These are phyloP conservation scores for Nemania sp. DNA, from an alignment of 2,329 filamentous ascomycete species.

Conservation along the genomic window DNA sequence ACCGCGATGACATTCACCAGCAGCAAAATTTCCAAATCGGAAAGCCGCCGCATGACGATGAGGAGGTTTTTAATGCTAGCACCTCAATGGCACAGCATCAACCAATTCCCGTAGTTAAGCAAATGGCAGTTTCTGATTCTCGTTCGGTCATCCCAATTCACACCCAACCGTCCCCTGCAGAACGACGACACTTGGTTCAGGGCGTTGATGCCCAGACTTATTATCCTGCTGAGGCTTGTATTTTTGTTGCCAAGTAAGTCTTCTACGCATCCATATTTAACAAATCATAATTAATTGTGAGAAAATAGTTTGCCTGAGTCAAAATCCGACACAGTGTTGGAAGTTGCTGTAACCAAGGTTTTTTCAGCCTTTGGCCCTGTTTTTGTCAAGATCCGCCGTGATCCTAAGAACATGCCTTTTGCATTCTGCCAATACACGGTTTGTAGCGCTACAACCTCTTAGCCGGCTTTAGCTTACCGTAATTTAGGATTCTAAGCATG, in stretches of 20 bases:
- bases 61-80: conserved; percentile 21
- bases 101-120: conserved; percentile 12
- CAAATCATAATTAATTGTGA: background rate
- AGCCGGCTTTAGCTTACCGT: conserved; percentile 33
- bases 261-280: background rate
- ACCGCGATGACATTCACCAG: conserved; percentile 5
- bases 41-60: conserved; percentile 23
- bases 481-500: conserved; percentile 53
- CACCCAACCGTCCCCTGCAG: conserved; percentile 16
- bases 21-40: conserved; percentile 25
- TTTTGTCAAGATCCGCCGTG: conserved; percentile 67
- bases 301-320: conserved; percentile 54
- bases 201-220: conserved; percentile 55
- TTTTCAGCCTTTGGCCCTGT: conserved; percentile 61
- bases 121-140: background rate
- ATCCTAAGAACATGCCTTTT: conserved; percentile 62
- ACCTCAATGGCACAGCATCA: conserved; percentile 7
- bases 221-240: conserved; percentile 60
- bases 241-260: conserved; percentile 70
- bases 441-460: conserved; percentile 35
- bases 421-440: conserved; percentile 68
- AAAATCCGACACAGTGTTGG: conserved; percentile 55
- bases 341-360: conserved; percentile 54
- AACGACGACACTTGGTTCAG: conserved; percentile 34
- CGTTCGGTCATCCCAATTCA: conserved; percentile 18